A percentile compares a stretch with the other conserved stretches of the same genome.
Conservation (phyloP, 2,329 filamentous ascomycete genomes). For the Colletotrichum sp. region DNA sequence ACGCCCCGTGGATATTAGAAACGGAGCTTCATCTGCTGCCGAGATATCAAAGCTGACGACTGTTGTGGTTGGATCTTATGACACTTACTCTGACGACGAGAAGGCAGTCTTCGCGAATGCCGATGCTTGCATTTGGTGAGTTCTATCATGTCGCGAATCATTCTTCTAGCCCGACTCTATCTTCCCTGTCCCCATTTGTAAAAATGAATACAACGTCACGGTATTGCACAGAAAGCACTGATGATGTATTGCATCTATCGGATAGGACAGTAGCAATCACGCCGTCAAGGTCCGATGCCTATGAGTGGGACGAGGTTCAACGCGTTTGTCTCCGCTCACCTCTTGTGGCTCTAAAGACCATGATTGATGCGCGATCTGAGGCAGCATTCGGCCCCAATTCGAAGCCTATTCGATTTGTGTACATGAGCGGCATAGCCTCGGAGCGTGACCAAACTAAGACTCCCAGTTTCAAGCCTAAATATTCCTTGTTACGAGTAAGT, state of each 20-base stretch:
- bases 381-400: not conserved
- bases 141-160: not conserved
- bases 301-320: slow-evolving; percentile 38
- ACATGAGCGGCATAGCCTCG: slow-evolving; percentile 49
- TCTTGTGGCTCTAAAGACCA: slow-evolving; percentile 24
- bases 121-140: slow-evolving; percentile 14
- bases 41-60: slow-evolving; percentile 27
- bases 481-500: slow-evolving; percentile 39
- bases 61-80: slow-evolving; percentile 43
- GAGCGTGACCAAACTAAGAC: slow-evolving; percentile 51
- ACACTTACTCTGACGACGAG: slow-evolving; percentile 41
- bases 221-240: not conserved
- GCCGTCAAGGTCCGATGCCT: slow-evolving; percentile 25
- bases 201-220: not conserved
- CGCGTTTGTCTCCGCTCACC: slow-evolving; percentile 46
- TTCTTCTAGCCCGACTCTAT: not conserved
- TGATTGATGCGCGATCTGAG: slow-evolving; percentile 15
- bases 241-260: slow-evolving; percentile 28
- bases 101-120: slow-evolving; percentile 44
- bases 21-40: not conserved
- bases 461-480: slow-evolving; percentile 41
- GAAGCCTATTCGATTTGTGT: slow-evolving; percentile 46
- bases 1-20: slow-evolving; percentile 25
- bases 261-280: slow-evolving; percentile 32
- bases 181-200: not conserved